phyloP scores from a whole-genome alignment of 2,329 filamentous ascomycete genomes.

The Monosporascus sp. region DNA sequence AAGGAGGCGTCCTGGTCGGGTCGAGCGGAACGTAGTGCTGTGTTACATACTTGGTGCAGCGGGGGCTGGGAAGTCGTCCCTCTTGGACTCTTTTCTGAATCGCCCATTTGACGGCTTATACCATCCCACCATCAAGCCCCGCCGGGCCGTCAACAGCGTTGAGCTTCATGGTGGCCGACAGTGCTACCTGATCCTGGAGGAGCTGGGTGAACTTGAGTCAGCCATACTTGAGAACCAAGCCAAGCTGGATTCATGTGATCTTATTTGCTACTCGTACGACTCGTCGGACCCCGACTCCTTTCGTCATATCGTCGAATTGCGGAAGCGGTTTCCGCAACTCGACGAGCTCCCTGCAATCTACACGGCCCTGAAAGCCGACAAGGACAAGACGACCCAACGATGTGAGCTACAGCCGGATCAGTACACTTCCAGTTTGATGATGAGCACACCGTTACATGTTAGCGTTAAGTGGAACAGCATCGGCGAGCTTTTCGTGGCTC shows the following conservation, averaged over 20 bases:
- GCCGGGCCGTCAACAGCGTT: slow-evolving; percentile 90
- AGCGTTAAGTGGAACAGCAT: slow-evolving; percentile 94
- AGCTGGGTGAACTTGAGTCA: slow-evolving; percentile 91
- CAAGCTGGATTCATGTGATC: slow-evolving; percentile 87
- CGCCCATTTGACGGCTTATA: slow-evolving; percentile 80
- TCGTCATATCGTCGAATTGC: slow-evolving; percentile 78
- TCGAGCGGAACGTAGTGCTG: slow-evolving; percentile 90
- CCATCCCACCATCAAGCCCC: slow-evolving; percentile 90
- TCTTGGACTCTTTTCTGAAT: slow-evolving; percentile 87
- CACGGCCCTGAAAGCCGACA: slow-evolving; percentile 88
- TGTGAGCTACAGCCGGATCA: slow-evolving; percentile 87
- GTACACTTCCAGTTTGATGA: slow-evolving; percentile 78
- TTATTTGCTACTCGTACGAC: slow-evolving; percentile 94
- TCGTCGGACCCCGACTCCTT: slow-evolving; percentile 96
- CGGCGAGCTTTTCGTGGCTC: slow-evolving; percentile 83
- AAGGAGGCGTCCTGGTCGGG: slow-evolving; percentile 72
- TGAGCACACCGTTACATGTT: slow-evolving; percentile 89
- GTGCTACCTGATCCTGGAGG: slow-evolving; percentile 92
- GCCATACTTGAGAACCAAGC: slow-evolving; percentile 88
- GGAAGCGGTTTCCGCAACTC: slow-evolving; percentile 73
- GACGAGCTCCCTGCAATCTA: slow-evolving; percentile 90
- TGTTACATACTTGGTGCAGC: slow-evolving; percentile 88
- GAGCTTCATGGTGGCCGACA: slow-evolving; percentile 94
- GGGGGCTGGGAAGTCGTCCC: slow-evolving; percentile 82
- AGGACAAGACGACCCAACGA: slow-evolving; percentile 94